These are phyloP conservation scores for Kickxella alabastrina DNA, from an alignment of 192 early-diverging fungal species.

Conservation along the genomic window DNA sequence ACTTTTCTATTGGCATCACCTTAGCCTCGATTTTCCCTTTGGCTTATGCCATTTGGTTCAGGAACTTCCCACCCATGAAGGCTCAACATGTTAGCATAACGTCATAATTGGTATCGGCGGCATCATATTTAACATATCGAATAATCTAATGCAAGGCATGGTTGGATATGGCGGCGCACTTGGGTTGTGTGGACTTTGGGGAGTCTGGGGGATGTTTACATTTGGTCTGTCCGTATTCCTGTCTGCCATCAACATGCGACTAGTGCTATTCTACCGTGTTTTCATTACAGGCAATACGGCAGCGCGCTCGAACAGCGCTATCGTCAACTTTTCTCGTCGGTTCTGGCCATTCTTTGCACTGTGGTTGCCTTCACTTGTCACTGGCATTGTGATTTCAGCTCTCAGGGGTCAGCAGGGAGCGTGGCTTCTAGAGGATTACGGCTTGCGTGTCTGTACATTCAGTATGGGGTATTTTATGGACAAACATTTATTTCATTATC, in stretches of 20 bases:
- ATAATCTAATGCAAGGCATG: conserved; percentile 38
- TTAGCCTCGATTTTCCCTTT: conserved; percentile 23
- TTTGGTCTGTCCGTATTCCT: conserved; percentile 21
- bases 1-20: conserved; percentile 22
- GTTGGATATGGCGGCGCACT: conserved; percentile 29
- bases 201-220: conserved; percentile 30
- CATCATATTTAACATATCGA: conserved; percentile 37
- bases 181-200: conserved; percentile 31
- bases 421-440: conserved; percentile 41
- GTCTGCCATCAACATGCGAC: conserved; percentile 33
- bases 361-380: conserved; percentile 22
- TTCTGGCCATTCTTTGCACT: conserved; percentile 38
- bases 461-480: conserved; percentile 33
- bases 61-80: conserved; percentile 32
- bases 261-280: conserved; percentile 34
- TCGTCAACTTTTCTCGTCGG: conserved; percentile 27
- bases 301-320: conserved; percentile 7
- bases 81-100: conserved; percentile 45
- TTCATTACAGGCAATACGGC: conserved; percentile 39
- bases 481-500: conserved; percentile 29
- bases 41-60: conserved; percentile 24
- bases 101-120: conserved; percentile 22
- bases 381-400: conserved; percentile 20
- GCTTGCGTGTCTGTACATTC: conserved; percentile 29
- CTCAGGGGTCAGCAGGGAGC: conserved; percentile 26